phyloP scores from a whole-genome alignment of 2,329 filamentous ascomycete species.

The Rhinocladiella similis region DNA sequence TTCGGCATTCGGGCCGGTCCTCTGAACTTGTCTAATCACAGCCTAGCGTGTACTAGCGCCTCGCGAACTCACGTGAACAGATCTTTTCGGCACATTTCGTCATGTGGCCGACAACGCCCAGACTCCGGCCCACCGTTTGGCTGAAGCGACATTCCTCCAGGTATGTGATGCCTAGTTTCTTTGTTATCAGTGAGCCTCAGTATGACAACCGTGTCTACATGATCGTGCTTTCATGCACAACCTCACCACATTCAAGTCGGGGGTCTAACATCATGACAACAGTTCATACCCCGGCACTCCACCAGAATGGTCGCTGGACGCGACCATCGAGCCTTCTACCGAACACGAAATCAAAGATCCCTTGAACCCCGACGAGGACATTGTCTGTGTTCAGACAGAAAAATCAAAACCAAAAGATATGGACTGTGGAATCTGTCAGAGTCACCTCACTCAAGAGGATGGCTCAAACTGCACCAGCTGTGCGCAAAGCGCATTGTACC shows the following conservation, averaged over 20 bases:
- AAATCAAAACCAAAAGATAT: slow-evolving; percentile 11
- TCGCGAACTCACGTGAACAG: slow-evolving; percentile 9
- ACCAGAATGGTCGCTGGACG: slow-evolving; percentile 27
- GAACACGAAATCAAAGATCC: slow-evolving; percentile 18
- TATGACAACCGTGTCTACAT: slow-evolving; percentile 13
- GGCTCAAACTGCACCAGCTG: slow-evolving; percentile 63
- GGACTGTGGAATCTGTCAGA: slow-evolving; percentile 17
- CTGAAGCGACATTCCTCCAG: neutral
- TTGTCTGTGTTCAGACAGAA: slow-evolving; percentile 48
- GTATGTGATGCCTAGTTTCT: slow-evolving; percentile 10
- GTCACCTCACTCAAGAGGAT: slow-evolving; percentile 9
- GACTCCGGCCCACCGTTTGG: neutral
- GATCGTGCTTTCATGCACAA: slow-evolving; percentile 15
- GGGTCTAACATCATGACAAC: slow-evolving; percentile 22
- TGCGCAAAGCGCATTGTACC: slow-evolving; percentile 68
- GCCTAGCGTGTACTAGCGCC: slow-evolving; percentile 6
- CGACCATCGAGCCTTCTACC: slow-evolving; percentile 16
- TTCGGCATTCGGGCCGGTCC: slow-evolving; percentile 6
- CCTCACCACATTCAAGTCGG: neutral
- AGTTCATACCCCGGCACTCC: slow-evolving; percentile 15
- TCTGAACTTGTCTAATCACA: slow-evolving; percentile 4
- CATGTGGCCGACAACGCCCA: slow-evolving; percentile 12
- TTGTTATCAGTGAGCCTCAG: slow-evolving; percentile 2
- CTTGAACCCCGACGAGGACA: slow-evolving; percentile 45
- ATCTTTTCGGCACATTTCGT: slow-evolving; percentile 8